Base-by-base conservation (phyloP, 306 rosid genomes). In the Glycine latifolia region DNA sequence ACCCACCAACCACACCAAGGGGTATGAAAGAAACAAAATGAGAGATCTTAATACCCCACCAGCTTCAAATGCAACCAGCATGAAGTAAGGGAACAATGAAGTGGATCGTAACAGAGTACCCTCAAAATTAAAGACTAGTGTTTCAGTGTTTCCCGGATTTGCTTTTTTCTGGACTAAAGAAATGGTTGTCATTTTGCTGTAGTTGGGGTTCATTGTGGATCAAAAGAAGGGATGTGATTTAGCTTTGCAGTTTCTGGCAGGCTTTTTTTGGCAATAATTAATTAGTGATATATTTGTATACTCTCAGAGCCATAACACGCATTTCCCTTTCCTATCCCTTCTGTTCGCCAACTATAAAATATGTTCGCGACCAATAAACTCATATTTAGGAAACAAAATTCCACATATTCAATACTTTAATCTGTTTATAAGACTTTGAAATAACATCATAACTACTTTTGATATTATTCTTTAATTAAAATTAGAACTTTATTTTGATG, bases 1-100 rank as follows among this genome's bases (percentile, higher is more conserved):
- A 13, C 93, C 90, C 33, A 82, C 60, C 46, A 91, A n/a, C 80
- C 90, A 78, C 14, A 91, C 84, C 26, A 91, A 72, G 79, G 95
- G 95, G 84, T 88, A 88, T 41, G 85, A 68, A 10, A 89, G 86
- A 33, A 91, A 79, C 83, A 92, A 60, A 73, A 87, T 39, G 14
- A 91, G 75, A 50, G 87, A 81, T 68, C 97, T 85, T 10, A 87
- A 31, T 10, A 89, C 6, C 17, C 95, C 92, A 11, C 92, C 91
- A 37, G 88, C 97, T 83, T 92, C 97, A 75, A 91, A 88, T 47
- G 95, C 93, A 74, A 89, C 92, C 15, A 92, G 85, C 93, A 91
- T 82, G 89, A 92, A 92, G 81, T 91, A 92, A 44, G 97, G 90
- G 63, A 92, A 91, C 31, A 87, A n/a, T 0, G 93, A 88, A 71